These are phyloP conservation scores for Mallotus repandus DNA, from an alignment of 441 rosid species.

Conservation along the genomic window DNA sequence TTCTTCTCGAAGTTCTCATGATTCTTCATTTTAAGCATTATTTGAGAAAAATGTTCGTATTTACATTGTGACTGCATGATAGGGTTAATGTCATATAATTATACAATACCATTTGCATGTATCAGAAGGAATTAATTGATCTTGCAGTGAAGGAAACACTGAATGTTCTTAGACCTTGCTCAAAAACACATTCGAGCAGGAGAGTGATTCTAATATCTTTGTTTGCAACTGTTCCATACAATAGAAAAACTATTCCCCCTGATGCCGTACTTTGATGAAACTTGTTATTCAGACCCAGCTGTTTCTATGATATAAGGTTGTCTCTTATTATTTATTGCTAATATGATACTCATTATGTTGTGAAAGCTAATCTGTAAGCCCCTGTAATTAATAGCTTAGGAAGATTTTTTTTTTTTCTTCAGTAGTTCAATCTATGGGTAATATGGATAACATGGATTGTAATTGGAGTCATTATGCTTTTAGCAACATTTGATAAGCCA, in stretches of 20 bases:
- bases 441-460: neutral
- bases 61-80: too few relatives aligned
- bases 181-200: constrained; percentile 43
- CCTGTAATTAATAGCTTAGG: too few relatives aligned
- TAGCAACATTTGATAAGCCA: too few relatives aligned
- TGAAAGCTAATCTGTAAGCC: too few relatives aligned
- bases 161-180: constrained; percentile 54
- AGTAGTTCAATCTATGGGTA: neutral
- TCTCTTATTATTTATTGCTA: neutral
- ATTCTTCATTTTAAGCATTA: too few relatives aligned
- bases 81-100: too few relatives aligned
- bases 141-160: constrained; percentile 63
- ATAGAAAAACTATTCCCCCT: constrained; percentile 34
- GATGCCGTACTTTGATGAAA: constrained; percentile 52
- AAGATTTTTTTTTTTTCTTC: neutral
- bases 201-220: constrained; percentile 63
- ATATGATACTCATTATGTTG: neutral
- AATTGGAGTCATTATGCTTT: too few relatives aligned
- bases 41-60: too few relatives aligned
- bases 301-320: constrained; percentile 39
- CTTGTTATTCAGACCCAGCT: constrained; percentile 57
- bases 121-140: constrained; percentile 50
- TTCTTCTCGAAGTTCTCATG: too few relatives aligned
- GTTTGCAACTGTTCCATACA: constrained; percentile 33
- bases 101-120: neutral